Conservation (phyloP, 2,329 filamentous ascomycete genomes). For the Cytospora piceae region DNA sequence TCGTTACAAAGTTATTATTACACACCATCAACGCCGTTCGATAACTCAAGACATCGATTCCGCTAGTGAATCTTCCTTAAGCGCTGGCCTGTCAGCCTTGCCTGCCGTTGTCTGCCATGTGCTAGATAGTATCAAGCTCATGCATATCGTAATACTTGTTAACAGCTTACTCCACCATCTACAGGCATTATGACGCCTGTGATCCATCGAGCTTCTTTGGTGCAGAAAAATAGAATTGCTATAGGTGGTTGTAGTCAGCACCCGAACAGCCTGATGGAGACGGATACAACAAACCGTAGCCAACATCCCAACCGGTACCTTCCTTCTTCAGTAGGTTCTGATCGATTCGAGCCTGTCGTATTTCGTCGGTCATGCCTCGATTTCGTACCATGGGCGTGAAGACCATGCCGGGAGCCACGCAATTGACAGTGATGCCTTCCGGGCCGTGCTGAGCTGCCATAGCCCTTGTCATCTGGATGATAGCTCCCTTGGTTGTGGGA, state of each 20-base stretch:
- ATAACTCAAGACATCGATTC: too few species aligned
- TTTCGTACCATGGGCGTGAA: constrained; percentile 37
- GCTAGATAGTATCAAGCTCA: neutral
- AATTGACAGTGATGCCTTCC: constrained; percentile 51
- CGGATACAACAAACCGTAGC: constrained; percentile 32
- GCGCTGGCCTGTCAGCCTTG: constrained; percentile 20
- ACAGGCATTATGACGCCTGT: constrained; percentile 38
- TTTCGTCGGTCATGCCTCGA: constrained; percentile 37
- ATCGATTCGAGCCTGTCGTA: constrained; percentile 35
- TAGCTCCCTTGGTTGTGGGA: constrained; percentile 49
- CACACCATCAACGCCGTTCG: too few species aligned
- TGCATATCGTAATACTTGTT: rapidly evolving
- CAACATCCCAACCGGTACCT: constrained; percentile 37
- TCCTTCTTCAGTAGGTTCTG: constrained; percentile 37
- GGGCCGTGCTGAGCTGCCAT: constrained; percentile 52
- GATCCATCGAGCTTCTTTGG: constrained; percentile 38
- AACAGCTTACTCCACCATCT: constrained; percentile 35
- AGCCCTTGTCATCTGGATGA: constrained; percentile 34
- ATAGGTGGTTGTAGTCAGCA: neutral
- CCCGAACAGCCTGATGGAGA: too few species aligned
- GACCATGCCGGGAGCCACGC: constrained; percentile 38
- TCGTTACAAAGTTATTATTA: too few species aligned
- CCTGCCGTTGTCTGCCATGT: constrained; percentile 17
- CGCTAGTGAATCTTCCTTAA: constrained; percentile 19
- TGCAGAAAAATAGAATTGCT: constrained; percentile 36